Evolutionary conservation across 352 stramenopile genomes (phyloP).

Genomic region (Pythium coloratum): DNA sequence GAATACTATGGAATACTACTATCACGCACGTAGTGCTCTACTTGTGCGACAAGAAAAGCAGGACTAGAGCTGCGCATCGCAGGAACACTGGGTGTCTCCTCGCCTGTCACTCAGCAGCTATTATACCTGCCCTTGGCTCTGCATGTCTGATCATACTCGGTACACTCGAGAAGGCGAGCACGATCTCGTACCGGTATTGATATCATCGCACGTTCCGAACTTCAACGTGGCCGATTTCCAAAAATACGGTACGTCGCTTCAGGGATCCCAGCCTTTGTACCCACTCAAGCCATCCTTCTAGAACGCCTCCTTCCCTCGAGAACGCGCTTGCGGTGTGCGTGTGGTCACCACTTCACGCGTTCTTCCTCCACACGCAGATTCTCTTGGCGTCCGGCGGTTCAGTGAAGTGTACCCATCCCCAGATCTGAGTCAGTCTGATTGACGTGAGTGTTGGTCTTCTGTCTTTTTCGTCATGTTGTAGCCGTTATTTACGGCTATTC

Average conservation of each 20-base stretch:
- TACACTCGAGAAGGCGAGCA: too few species aligned
- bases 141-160: too few species aligned
- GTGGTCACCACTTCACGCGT: neutral
- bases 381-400: neutral
- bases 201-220: neutral
- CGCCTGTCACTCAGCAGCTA: too few species aligned
- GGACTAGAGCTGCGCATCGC: too few species aligned
- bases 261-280: neutral
- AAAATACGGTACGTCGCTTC: neutral
- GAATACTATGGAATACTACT: too few species aligned
- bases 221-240: neutral
- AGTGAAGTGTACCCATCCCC: slow-evolving; percentile 3
- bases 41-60: too few species aligned
- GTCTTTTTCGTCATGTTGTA: neutral
- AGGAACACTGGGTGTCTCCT: too few species aligned
- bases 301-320: neutral
- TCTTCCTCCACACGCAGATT: neutral
- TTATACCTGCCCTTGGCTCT: too few species aligned
- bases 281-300: neutral
- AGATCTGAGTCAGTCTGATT: slow-evolving; percentile 17
- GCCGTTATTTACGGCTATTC: slow-evolving; percentile 12
- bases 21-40: too few species aligned
- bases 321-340: neutral
- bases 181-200: too few species aligned
- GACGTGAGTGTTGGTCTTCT: slow-evolving; percentile 17